Evolutionary conservation across 2,329 filamentous ascomycete genomes (phyloP).

Genomic region (Chrysoporthe austroafricana): DNA sequence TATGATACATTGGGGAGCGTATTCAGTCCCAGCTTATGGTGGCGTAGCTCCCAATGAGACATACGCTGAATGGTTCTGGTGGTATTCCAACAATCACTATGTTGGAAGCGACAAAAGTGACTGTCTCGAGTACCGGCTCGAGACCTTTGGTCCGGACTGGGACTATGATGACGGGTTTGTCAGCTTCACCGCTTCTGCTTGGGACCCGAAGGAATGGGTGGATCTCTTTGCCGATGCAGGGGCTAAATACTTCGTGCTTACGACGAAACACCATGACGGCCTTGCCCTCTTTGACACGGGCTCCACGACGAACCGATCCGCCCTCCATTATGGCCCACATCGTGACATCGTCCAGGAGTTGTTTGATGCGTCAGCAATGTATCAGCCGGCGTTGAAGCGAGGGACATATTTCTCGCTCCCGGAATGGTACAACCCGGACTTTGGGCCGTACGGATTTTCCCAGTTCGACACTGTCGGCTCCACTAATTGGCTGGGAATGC

Average conservation of each 20-base stretch:
- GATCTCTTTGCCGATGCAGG: conserved; percentile 56
- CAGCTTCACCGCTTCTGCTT: conserved; percentile 55
- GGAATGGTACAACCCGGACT: conserved; percentile 55
- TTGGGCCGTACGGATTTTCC: conserved; percentile 47
- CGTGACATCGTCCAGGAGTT: conserved; percentile 48
- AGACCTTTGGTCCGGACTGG: conserved; percentile 54
- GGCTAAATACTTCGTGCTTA: conserved; percentile 53
- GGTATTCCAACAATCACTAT: conserved; percentile 48
- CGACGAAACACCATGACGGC: conserved; percentile 53
- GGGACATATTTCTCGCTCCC: conserved; percentile 54
- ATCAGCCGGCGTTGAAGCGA: conserved; percentile 47
- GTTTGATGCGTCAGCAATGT: conserved; percentile 45
- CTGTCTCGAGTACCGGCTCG: conserved; percentile 53
- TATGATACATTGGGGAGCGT: conserved; percentile 29
- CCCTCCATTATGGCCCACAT: conserved; percentile 45
- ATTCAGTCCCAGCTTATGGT: conserved; percentile 27
- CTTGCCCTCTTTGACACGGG: conserved; percentile 49
- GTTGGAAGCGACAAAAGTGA: conserved; percentile 44
- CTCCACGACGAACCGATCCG: conserved; percentile 43
- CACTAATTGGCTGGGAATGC: conserved; percentile 43
- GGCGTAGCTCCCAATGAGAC: conserved; percentile 27
- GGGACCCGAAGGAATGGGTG: conserved; percentile 56
- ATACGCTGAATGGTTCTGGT: conserved; percentile 46
- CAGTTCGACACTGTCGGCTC: conserved; percentile 36
- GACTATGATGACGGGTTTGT: conserved; percentile 61